Conservation (phyloP, 129 eudicot genomes). For the Scalesia atractyloides region DNA sequence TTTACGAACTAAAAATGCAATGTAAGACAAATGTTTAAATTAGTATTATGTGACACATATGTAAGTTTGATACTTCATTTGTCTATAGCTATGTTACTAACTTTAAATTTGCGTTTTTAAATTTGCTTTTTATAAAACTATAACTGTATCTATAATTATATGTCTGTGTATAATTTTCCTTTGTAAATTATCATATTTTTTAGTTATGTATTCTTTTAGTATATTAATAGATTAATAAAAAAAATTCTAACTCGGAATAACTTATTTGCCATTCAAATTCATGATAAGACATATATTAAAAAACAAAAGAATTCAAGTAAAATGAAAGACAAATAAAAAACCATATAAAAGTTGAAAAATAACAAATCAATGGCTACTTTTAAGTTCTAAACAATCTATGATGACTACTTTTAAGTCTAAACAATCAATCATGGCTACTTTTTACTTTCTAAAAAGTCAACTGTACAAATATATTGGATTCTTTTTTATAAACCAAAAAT, state of each 20-base stretch:
- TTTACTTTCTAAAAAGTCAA: constrained; percentile 38
- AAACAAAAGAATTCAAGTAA: constrained; percentile 12
- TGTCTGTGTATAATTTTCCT: neutral
- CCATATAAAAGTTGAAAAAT: neutral
- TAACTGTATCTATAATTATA: neutral
- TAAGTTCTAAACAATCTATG: constrained; percentile 24
- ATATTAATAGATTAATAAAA: neutral
- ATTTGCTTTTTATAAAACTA: neutral
- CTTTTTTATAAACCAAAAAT: neutral
- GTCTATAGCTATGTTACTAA: constrained; percentile 5
- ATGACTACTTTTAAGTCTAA: constrained; percentile 17
- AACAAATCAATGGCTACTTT: neutral
- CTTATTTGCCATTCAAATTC: constrained; percentile 14
- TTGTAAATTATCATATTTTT: neutral
- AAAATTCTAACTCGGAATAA: neutral
- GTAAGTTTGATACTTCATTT: neutral
- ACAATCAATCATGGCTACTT: constrained; percentile 30
- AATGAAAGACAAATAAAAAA: neutral
- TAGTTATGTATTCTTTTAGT: neutral
- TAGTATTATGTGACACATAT: neutral
- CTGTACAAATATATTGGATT: neutral
- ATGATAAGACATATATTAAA: neutral
- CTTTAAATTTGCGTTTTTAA: neutral
- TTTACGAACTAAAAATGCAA: constrained; percentile 4
- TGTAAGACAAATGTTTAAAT: constrained; percentile 14